phyloP scores from a whole-genome alignment of 345 rosid species.

The Bretschneidera sinensis region DNA sequence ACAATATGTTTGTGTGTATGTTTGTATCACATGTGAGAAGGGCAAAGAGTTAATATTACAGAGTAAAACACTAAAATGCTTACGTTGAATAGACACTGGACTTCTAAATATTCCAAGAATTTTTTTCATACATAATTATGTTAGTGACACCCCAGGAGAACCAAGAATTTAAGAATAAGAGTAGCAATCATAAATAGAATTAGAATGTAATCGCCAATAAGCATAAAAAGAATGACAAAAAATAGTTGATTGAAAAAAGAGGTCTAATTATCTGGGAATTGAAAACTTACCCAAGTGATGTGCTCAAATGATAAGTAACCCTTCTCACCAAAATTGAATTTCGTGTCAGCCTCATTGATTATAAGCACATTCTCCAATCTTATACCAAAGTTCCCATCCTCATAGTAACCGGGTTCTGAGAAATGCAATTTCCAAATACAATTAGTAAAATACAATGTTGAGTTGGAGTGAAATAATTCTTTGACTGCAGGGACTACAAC shows the following conservation, averaged over 20 bases:
- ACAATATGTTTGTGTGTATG: too few relatives aligned
- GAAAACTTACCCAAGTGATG: conserved; percentile 84
- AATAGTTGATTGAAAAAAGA: not conserved
- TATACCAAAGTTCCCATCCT: conserved; percentile 91
- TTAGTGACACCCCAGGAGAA: too few relatives aligned
- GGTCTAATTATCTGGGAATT: too few relatives aligned
- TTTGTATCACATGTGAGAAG: too few relatives aligned
- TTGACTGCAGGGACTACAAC: too few relatives aligned
- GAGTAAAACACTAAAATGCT: too few relatives aligned
- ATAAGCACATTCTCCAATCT: conserved; percentile 93
- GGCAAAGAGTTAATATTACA: too few relatives aligned
- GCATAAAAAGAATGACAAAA: not conserved
- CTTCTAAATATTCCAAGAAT: too few relatives aligned
- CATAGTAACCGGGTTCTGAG: conserved; percentile 91
- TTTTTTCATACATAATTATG: too few relatives aligned
- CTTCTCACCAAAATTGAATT: conserved; percentile 86
- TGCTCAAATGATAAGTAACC: conserved; percentile 91
- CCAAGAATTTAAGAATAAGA: too few relatives aligned
- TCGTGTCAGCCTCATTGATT: conserved; percentile 59
- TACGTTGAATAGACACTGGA: too few relatives aligned
- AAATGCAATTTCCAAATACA: conserved; percentile 10
- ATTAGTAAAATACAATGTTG: not conserved
- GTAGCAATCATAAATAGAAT: too few relatives aligned
- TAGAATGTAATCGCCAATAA: not conserved
- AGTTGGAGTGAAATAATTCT: conserved; percentile 1